Percentiles rank a stretch among this genome's conserved stretches.
These are phyloP conservation scores for Vaccinium myrtillus DNA, from an alignment of 148 eudicot species.

Conservation along the genomic window DNA sequence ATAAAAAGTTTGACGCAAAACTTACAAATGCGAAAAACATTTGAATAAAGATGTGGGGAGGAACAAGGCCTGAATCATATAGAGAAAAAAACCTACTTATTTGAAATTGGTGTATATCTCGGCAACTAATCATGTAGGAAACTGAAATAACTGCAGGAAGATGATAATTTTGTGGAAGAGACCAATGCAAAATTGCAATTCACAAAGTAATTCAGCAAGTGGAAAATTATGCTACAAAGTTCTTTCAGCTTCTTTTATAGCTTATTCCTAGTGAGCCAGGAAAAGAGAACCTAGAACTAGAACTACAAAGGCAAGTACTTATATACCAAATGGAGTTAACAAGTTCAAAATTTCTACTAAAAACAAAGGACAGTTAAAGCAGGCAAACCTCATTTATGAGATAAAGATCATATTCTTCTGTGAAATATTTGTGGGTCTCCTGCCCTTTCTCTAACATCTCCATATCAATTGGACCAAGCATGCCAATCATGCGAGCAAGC, in stretches of 20 bases:
- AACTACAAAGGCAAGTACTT: neutral
- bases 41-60: too few species aligned
- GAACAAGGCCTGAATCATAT: neutral
- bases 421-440: constrained; percentile 87
- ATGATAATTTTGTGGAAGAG: neutral
- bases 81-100: neutral
- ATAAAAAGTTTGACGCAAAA: too few species aligned
- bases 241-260: neutral
- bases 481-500: constrained; percentile 75
- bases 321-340: neutral
- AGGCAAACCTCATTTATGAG: constrained; percentile 66
- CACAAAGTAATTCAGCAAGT: neutral
- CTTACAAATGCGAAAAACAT: too few species aligned
- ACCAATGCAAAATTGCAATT: neutral
- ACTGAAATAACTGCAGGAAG: neutral
- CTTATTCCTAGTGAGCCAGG: neutral
- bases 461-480: constrained; percentile 83
- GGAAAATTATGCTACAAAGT: neutral
- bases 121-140: neutral
- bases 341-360: neutral
- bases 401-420: constrained; percentile 72
- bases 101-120: neutral
- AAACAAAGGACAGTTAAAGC: constrained; percentile 9
- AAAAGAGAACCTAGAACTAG: constrained; percentile 7
- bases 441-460: constrained; percentile 78